These are phyloP conservation scores for Periglandula ipomoeae DNA, from an alignment of 2,329 filamentous ascomycete genomes.

Conservation along the genomic window DNA sequence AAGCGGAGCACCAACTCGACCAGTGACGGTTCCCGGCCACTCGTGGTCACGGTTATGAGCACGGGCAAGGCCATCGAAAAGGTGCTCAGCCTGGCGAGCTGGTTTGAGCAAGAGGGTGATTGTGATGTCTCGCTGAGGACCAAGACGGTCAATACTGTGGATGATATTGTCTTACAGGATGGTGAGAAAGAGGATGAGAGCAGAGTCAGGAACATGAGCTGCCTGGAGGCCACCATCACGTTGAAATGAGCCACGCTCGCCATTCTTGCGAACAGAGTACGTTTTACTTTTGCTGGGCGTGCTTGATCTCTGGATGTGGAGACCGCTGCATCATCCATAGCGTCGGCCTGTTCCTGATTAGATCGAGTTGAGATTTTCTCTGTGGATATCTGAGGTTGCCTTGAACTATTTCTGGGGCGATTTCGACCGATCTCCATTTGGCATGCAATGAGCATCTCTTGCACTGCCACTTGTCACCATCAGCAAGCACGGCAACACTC, in stretches of 20 bases:
- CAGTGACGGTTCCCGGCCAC: background rate
- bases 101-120: slow-evolving; percentile 53
- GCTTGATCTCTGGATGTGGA: background rate
- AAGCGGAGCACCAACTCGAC: slow-evolving; percentile 23
- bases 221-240: slow-evolving; percentile 38
- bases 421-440: slow-evolving; percentile 1
- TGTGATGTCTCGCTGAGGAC: slow-evolving; percentile 52
- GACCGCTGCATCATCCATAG: background rate
- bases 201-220: slow-evolving; percentile 40
- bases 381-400: background rate
- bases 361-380: background rate
- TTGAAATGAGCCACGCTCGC: slow-evolving; percentile 27
- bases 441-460: background rate
- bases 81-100: slow-evolving; percentile 51
- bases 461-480: background rate
- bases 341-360: background rate
- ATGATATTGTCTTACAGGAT: slow-evolving; percentile 48
- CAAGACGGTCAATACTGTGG: slow-evolving; percentile 54
- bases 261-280: too few relatives aligned
- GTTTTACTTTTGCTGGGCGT: background rate
- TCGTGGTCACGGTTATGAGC: slow-evolving; percentile 48
- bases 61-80: slow-evolving; percentile 59
- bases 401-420: background rate
- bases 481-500: background rate
- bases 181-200: slow-evolving; percentile 29